These are phyloP conservation scores for Petunia hybrid DNA, from an alignment of 305 asterid species.

Conservation along the genomic window DNA sequence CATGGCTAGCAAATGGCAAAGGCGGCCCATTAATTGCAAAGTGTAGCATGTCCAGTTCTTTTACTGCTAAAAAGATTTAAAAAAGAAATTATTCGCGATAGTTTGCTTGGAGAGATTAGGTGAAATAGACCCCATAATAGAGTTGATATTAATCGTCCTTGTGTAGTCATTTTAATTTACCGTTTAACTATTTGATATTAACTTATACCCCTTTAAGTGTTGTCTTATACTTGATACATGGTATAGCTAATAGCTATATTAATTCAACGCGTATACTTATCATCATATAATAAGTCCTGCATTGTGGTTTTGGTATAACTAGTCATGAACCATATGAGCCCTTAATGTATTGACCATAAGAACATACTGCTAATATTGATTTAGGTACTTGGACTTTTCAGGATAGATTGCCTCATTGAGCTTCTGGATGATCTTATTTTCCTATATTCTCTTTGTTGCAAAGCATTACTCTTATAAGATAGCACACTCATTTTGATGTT, in stretches of 20 bases:
- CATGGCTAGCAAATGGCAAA: not conserved
- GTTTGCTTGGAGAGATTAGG: too few relatives aligned
- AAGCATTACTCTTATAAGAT: not conserved
- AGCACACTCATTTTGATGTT: not conserved
- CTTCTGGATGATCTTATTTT: not conserved
- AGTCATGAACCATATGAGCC: too few relatives aligned
- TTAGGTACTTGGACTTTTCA: not conserved
- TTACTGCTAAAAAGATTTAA: not conserved
- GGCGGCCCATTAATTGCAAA: not conserved
- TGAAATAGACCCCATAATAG: not conserved
- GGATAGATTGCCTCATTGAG: not conserved
- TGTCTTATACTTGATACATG: too few relatives aligned
- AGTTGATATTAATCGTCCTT: too few relatives aligned
- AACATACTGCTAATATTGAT: not conserved
- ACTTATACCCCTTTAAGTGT: too few relatives aligned
- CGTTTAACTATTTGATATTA: too few relatives aligned
- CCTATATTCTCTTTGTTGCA: not conserved
- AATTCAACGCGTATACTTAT: too few relatives aligned
- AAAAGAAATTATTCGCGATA: too few relatives aligned
- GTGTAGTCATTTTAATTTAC: too few relatives aligned
- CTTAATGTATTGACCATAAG: not conserved
- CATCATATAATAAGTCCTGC: too few relatives aligned
- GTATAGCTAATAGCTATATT: too few relatives aligned
- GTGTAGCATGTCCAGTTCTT: not conserved
- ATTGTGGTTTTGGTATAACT: too few relatives aligned